phyloP scores from a whole-genome alignment of 306 rosid genomes.

The Vicia faba region DNA sequence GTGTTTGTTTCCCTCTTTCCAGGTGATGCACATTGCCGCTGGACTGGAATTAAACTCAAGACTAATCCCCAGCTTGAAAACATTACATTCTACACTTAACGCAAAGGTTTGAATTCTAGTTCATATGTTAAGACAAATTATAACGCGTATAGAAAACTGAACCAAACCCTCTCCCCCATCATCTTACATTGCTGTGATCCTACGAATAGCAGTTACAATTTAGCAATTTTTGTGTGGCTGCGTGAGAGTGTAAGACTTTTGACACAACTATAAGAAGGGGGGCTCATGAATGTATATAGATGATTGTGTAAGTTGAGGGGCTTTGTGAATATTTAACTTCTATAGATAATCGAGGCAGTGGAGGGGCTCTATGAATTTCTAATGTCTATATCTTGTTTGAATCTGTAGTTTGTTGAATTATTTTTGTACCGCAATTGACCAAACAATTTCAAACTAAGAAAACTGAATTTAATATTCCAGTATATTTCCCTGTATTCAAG shows the following conservation, averaged over 20 bases:
- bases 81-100: constrained; percentile 66
- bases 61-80: constrained; percentile 78
- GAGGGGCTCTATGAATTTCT: background rate
- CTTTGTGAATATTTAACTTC: background rate
- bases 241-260: background rate
- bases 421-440: background rate
- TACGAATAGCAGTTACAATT: constrained; percentile 1
- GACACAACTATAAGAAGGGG: constrained; percentile 4
- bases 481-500: background rate
- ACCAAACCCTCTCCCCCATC: background rate
- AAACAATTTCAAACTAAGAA: constrained; percentile 25
- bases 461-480: background rate
- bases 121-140: constrained; percentile 12
- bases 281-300: background rate
- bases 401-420: background rate
- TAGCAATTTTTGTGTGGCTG: constrained; percentile 1
- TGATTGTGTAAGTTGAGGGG: background rate
- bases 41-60: constrained; percentile 82
- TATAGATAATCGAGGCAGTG: background rate
- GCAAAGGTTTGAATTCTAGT: constrained; percentile 66
- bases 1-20: constrained; percentile 23
- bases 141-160: background rate
- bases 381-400: no score
- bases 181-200: constrained; percentile 3
- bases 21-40: constrained; percentile 99